These are phyloP conservation scores for Talaromyces piceae DNA, from an alignment of 2,329 filamentous ascomycete species.

Conservation along the genomic window DNA sequence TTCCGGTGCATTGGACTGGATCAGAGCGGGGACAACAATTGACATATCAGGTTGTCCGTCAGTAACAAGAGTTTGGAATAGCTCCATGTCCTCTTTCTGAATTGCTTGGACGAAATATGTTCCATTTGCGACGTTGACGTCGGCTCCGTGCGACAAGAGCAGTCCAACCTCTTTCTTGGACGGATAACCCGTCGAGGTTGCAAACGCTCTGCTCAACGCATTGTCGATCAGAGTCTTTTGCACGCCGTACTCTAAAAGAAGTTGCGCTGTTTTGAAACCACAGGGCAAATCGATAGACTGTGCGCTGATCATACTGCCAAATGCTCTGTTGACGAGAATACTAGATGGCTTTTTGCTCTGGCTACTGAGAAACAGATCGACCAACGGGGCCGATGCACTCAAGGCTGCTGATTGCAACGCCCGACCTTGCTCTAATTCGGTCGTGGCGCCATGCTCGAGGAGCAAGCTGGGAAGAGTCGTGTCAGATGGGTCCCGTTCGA, in stretches of 20 bases:
- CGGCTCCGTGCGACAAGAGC: conserved; percentile 1
- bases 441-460: conserved; percentile 47
- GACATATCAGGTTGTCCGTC: neutral
- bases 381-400: neutral
- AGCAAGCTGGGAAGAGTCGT: conserved; percentile 42
- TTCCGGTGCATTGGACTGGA: neutral
- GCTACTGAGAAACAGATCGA: neutral
- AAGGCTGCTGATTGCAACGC: neutral
- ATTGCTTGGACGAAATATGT: neutral
- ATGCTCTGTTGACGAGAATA: neutral
- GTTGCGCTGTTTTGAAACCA: neutral
- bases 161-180: conserved; percentile 2
- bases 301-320: conserved; percentile 1
- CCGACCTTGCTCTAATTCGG: conserved; percentile 38
- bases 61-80: neutral
- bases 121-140: neutral
- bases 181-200: neutral
- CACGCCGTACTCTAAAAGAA: neutral
- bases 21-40: neutral
- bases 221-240: conserved; percentile 3
- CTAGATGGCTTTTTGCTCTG: neutral
- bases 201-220: neutral
- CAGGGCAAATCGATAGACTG: neutral
- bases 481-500: conserved; percentile 13
- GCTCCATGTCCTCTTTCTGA: neutral